Conservation (phyloP, 2,329 filamentous ascomycete species). For the Scedosporium minutisporum region DNA sequence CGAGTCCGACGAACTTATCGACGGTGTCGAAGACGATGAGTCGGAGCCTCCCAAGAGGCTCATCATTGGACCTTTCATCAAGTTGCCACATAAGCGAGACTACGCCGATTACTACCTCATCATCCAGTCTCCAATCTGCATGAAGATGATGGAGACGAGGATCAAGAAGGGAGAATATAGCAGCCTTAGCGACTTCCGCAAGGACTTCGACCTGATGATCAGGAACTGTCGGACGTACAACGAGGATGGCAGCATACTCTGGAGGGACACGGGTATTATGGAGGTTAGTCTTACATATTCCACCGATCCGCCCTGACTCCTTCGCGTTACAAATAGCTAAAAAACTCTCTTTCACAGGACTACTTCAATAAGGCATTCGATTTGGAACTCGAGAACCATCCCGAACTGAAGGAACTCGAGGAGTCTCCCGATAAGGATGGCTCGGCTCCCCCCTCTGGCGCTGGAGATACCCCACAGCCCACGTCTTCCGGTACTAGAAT, state of each 20-base stretch:
- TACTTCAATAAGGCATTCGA: slow-evolving; percentile 46
- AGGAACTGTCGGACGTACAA: slow-evolving; percentile 93
- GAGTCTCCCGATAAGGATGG: slow-evolving; percentile 27
- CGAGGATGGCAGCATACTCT: slow-evolving; percentile 86
- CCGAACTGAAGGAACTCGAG: slow-evolving; percentile 48
- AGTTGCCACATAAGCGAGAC: slow-evolving; percentile 76
- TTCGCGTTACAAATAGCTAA: slow-evolving; percentile 20
- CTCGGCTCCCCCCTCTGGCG: slow-evolving; percentile 43
- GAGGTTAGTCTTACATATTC: slow-evolving; percentile 48
- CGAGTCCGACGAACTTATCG: slow-evolving; percentile 64
- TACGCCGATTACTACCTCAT: slow-evolving; percentile 94
- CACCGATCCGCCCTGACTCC: neutral
- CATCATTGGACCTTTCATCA: slow-evolving; percentile 90
- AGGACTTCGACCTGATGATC: slow-evolving; percentile 76
- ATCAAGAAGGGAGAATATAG: slow-evolving; percentile 95
- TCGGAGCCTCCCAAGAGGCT: slow-evolving; percentile 57
- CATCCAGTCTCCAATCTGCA: slow-evolving; percentile 86
- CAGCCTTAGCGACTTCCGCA: slow-evolving; percentile 67
- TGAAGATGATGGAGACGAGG: slow-evolving; percentile 89
- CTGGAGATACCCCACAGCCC: slow-evolving; percentile 55
- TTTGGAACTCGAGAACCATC: slow-evolving; percentile 42
- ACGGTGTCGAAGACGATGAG: slow-evolving; percentile 40
- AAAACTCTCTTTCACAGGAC: slow-evolving; percentile 28
- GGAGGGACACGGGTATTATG: slow-evolving; percentile 84
- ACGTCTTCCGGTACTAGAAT: slow-evolving; percentile 51